Base-by-base conservation (phyloP, 1,139 yeast genomes). In the Diutina neorugosa region DNA sequence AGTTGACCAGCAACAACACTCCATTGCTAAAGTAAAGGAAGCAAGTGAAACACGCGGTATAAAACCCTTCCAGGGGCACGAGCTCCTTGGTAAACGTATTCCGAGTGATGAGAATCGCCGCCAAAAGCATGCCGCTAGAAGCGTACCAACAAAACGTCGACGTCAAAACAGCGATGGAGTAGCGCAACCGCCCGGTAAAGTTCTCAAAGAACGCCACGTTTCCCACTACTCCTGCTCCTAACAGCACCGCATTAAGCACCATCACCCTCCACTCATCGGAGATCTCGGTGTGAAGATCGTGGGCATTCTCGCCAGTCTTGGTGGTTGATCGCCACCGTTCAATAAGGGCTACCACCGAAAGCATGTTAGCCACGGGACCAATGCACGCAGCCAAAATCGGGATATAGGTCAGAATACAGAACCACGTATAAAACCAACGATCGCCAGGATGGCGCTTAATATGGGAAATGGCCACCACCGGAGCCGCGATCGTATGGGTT, bases 341-440 rank as follows among this genome's bases (percentile, higher is more conserved):
- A 0, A 83, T 81, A n/a, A 86, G 71, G 1, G 91, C 86, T 2
- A 85, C 80, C 5, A 86, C 70, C 0, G 91, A 83, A 47, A 82
- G 75, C 74, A 86, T 76, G 59, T 86, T 86, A 4, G 91, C 83
- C 37, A 87, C 62, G 0, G 96, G 95, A 0, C 94, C 94, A 44
- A 84, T 61, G 59, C 91, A 85, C 1, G 94, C 90, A 0, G 90
- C 82, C 2, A 84, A 63, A 16, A 87, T 74, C 0, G 96, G 96
- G 59, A 86, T 76, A 59, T 81, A 81, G 4, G 85, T 76, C 1
- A 89, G 80, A 0, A 82, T 67, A 16, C 74, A 61, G 60, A 80
- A 83, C 90, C 91, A 84, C 37, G 76, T 50, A 2, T 78, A 62
- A 59, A 81, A 82, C 49, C 63, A 54, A 0, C 60, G 61, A 27